These are phyloP conservation scores for Flaveria sonorensis DNA, from an alignment of 129 eudicot species.

Conservation along the genomic window DNA sequence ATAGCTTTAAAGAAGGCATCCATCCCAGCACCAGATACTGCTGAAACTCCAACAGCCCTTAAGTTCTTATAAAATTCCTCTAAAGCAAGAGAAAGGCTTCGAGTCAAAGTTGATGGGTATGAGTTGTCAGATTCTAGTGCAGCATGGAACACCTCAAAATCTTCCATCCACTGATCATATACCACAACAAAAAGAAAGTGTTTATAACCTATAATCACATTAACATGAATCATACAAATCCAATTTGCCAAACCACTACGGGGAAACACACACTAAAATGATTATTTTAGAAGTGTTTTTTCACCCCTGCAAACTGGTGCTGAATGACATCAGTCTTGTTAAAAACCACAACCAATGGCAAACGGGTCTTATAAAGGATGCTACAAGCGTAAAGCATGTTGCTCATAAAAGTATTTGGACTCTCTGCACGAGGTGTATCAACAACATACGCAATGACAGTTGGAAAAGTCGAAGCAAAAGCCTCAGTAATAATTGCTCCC, in stretches of 20 bases:
- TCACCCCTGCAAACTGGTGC: slow-evolving; percentile 92
- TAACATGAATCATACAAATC: background rate
- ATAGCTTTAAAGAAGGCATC: slow-evolving; percentile 76
- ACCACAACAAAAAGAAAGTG: background rate
- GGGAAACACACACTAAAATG: background rate
- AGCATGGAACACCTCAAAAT: slow-evolving; percentile 84
- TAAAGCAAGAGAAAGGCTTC: slow-evolving; percentile 79
- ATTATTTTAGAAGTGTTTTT: background rate
- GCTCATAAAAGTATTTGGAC: slow-evolving; percentile 92
- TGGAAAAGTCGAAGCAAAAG: slow-evolving; percentile 94
- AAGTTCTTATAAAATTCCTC: slow-evolving; percentile 85
- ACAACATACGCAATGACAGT: slow-evolving; percentile 82
- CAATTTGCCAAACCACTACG: background rate
- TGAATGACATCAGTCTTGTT: slow-evolving; percentile 94
- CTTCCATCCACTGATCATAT: slow-evolving; percentile 80
- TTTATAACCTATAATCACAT: background rate
- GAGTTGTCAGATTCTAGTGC: slow-evolving; percentile 84
- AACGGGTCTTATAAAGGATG: slow-evolving; percentile 85
- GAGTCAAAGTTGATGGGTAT: slow-evolving; percentile 76
- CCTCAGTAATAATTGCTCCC: slow-evolving; percentile 89
- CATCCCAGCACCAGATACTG: slow-evolving; percentile 90
- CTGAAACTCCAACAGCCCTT: slow-evolving; percentile 89
- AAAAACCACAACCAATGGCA: slow-evolving; percentile 81
- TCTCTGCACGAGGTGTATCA: slow-evolving; percentile 87
- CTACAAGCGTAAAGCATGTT: slow-evolving; percentile 99